phyloP scores from a whole-genome alignment of 75 land plant genomes.

The Pinus tabuliformis region DNA sequence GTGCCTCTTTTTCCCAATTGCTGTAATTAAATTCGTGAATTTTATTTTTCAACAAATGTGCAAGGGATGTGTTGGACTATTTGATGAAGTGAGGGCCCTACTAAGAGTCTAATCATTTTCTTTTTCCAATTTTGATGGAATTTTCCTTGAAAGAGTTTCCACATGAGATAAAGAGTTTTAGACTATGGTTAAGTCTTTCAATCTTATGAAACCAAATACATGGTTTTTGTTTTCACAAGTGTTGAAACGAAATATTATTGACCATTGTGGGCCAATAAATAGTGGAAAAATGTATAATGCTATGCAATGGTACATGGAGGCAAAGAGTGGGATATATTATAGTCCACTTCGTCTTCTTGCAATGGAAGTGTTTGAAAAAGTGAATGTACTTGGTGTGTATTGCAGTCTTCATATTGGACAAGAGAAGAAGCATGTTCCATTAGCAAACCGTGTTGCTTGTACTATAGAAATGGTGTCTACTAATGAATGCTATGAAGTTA shows the following conservation, averaged over 20 bases:
- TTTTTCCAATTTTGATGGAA: constrained; percentile 85
- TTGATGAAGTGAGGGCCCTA: constrained; percentile 58
- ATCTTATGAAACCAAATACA: constrained; percentile 85
- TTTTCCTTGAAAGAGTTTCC: constrained; percentile 68
- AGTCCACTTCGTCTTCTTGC: constrained; percentile 96
- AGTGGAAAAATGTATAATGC: constrained; percentile 97
- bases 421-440: constrained; percentile 85
- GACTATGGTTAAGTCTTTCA: constrained; percentile 59
- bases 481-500: constrained; percentile 74
- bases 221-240: constrained; percentile 98
- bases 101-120: constrained; percentile 47
- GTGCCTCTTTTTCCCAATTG: constrained; percentile 73
- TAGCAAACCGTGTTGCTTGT: constrained; percentile 85
- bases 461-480: constrained; percentile 92
- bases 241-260: constrained; percentile 78
- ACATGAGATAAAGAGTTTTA: constrained; percentile 70
- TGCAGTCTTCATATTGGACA: constrained; percentile 95
- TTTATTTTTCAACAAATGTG: constrained; percentile 55
- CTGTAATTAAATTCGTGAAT: constrained; percentile 52
- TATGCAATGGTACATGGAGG: constrained; percentile 82
- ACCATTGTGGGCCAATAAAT: constrained; percentile 96
- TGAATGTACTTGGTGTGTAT: constrained; percentile 79
- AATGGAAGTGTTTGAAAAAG: constrained; percentile 95
- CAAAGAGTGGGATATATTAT: constrained; percentile 80
- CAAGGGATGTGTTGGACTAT: constrained; percentile 32